A percentile compares a stretch with the other conserved stretches of the same genome.
Conservation (phyloP, 495 filamentous ascomycete genomes). For the Pyronema domesticum region DNA sequence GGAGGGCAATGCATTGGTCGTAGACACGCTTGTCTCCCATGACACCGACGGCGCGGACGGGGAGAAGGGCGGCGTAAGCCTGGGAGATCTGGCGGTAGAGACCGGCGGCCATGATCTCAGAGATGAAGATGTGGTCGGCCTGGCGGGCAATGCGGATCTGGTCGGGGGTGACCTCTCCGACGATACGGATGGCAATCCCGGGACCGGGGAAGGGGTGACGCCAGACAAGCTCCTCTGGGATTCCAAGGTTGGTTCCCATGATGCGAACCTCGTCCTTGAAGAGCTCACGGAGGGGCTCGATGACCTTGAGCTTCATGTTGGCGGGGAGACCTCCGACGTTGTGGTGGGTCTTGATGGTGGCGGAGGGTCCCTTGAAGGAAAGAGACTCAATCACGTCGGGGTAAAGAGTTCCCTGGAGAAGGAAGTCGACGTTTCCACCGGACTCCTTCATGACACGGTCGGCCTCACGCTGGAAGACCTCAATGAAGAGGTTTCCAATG, state of each 20-base stretch:
- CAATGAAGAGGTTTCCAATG: slow-evolving; percentile 66
- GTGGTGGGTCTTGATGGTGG: slow-evolving; percentile 54
- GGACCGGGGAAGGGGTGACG: slow-evolving; percentile 73
- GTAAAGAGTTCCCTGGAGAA: slow-evolving; percentile 59
- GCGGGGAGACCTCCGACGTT: slow-evolving; percentile 60
- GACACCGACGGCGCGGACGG: slow-evolving; percentile 55
- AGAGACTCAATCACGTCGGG: slow-evolving; percentile 65
- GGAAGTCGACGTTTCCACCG: slow-evolving; percentile 58
- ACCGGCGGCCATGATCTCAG: slow-evolving; percentile 65
- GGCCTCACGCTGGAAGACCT: slow-evolving; percentile 70
- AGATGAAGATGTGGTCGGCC: slow-evolving; percentile 80
- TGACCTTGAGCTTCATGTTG: slow-evolving; percentile 33
- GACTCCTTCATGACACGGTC: slow-evolving; percentile 50
- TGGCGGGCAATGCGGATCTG: slow-evolving; percentile 62
- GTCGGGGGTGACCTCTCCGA: slow-evolving; percentile 72
- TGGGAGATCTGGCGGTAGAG: slow-evolving; percentile 68
- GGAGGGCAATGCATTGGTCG: slow-evolving; percentile 39
- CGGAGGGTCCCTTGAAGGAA: slow-evolving; percentile 62
- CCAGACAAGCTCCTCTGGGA: slow-evolving; percentile 60
- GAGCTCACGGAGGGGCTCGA: slow-evolving; percentile 61
- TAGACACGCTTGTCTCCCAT: slow-evolving; percentile 60
- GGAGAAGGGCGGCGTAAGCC: slow-evolving; percentile 66
- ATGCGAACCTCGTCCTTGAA: slow-evolving; percentile 53
- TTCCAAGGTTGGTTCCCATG: slow-evolving; percentile 60
- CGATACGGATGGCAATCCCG: slow-evolving; percentile 73